Percentiles rank a stretch among this genome's conserved stretches.
Evolutionary conservation across 768 basidiomycete species (phyloP).

Genomic region (Calvatia gigantea): DNA sequence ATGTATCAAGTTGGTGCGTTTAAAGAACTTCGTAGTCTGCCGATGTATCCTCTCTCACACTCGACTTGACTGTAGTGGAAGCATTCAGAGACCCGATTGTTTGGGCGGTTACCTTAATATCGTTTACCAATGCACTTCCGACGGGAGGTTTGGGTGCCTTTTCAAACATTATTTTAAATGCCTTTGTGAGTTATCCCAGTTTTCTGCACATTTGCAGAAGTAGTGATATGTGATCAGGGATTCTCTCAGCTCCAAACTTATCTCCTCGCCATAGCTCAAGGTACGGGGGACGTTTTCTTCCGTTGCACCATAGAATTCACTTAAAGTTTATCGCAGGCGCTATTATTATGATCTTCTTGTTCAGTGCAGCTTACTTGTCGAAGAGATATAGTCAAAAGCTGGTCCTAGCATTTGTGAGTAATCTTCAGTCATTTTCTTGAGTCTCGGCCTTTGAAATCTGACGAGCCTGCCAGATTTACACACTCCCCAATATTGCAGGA

Average conservation of each 20-base stretch:
- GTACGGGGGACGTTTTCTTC: slow-evolving; percentile 2
- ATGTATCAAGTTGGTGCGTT: slow-evolving; percentile 30
- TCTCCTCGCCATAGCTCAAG: slow-evolving; percentile 47
- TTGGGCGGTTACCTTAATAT: slow-evolving; percentile 43
- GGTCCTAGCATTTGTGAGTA: slow-evolving; percentile 38
- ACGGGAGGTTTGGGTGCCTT: slow-evolving; percentile 48
- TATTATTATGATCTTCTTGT: slow-evolving; percentile 41
- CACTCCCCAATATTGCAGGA: slow-evolving; percentile 45
- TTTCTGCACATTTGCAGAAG: not conserved
- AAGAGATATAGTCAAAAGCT: slow-evolving; percentile 41
- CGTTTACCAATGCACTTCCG: slow-evolving; percentile 44
- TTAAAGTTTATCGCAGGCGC: slow-evolving; percentile 22
- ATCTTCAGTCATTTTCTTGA: not conserved
- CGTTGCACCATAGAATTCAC: not conserved
- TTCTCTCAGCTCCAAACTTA: slow-evolving; percentile 48
- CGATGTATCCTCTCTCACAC: not conserved
- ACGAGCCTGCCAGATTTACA: slow-evolving; percentile 44
- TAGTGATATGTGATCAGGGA: slow-evolving; percentile 25
- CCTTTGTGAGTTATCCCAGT: slow-evolving; percentile 29
- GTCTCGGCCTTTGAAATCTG: no score
- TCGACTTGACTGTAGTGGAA: slow-evolving; percentile 27
- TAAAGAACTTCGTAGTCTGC: not conserved
- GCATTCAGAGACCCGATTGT: slow-evolving; percentile 43
- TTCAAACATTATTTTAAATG: slow-evolving; percentile 49
- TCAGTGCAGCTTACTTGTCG: slow-evolving; percentile 39